These are phyloP conservation scores for Funneliformis geosporum DNA, from an alignment of 192 early-diverging fungal species.

Conservation along the genomic window DNA sequence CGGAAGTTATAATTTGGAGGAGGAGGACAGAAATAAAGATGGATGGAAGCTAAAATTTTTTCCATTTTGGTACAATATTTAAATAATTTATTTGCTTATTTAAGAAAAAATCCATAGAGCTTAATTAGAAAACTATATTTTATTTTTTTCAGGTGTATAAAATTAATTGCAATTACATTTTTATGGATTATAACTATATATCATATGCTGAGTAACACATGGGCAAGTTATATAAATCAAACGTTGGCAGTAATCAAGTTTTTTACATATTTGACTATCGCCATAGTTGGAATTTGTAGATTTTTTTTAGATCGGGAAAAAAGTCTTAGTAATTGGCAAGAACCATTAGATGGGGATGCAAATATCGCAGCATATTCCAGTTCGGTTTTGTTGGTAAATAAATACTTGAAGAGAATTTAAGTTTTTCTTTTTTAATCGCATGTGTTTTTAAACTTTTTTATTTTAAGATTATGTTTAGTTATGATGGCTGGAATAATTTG, in stretches of 20 bases:
- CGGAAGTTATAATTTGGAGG: background rate
- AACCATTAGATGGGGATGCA: background rate
- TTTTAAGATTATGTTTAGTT: background rate
- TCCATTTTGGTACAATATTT: background rate
- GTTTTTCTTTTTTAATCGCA: too few species aligned
- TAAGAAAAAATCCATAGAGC: too few species aligned
- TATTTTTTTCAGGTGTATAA: background rate
- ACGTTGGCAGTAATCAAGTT: background rate
- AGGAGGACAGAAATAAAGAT: background rate
- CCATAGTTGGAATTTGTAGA: background rate
- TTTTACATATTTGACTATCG: too few species aligned
- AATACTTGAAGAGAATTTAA: too few species aligned
- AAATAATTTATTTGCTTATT: background rate
- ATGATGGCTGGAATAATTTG: background rate
- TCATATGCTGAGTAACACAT: background rate
- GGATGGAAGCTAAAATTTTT: background rate
- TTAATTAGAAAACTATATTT: background rate
- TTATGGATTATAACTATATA: background rate
- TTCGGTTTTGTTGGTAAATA: too few species aligned
- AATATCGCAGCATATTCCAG: background rate
- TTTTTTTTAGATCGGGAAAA: background rate
- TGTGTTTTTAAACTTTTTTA: background rate
- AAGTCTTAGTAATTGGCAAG: background rate
- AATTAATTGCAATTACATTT: background rate
- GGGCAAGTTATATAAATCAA: background rate